Conservation (phyloP, 75 land plant genomes). For the Picea sitchensis region DNA sequence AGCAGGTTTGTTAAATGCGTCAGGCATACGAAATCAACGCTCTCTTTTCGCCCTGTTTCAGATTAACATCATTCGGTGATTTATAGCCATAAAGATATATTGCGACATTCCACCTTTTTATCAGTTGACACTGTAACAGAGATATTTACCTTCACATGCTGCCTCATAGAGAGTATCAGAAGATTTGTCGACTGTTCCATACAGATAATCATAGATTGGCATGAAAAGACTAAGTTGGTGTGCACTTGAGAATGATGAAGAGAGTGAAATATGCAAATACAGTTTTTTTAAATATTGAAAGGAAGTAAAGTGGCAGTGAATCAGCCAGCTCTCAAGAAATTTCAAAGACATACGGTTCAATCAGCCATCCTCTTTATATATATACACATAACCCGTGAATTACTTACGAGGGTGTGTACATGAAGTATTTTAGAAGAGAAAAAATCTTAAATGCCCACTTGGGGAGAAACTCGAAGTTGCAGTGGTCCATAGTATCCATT, state of each 20-base stretch:
- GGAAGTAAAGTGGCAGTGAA: no score
- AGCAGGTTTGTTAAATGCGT: slow-evolving; percentile 58
- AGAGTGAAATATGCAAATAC: slow-evolving; percentile 57
- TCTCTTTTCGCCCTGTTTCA: slow-evolving; percentile 30
- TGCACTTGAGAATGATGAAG: slow-evolving; percentile 85
- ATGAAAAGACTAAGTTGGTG: slow-evolving; percentile 80
- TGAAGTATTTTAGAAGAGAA: slow-evolving; percentile 77
- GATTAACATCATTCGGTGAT: background rate
- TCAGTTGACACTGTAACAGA: background rate
- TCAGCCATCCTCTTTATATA: no score
- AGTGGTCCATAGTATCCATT: slow-evolving; percentile 93
- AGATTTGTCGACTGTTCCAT: slow-evolving; percentile 57
- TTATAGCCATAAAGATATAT: background rate
- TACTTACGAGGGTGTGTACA: slow-evolving; percentile 84
- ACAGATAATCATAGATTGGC: slow-evolving; percentile 78
- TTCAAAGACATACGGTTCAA: no score
- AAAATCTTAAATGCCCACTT: slow-evolving; percentile 51
- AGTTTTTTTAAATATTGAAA: background rate
- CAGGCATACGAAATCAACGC: slow-evolving; percentile 51
- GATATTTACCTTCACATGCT: slow-evolving; percentile 16
- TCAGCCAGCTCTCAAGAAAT: no score
- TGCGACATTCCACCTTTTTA: background rate
- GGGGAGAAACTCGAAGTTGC: slow-evolving; percentile 90
- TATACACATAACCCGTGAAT: no score
- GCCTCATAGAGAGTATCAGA: slow-evolving; percentile 44